Evolutionary conservation across 2,329 filamentous ascomycete species (phyloP).

Genomic region (Gnomoniopsis sp.): DNA sequence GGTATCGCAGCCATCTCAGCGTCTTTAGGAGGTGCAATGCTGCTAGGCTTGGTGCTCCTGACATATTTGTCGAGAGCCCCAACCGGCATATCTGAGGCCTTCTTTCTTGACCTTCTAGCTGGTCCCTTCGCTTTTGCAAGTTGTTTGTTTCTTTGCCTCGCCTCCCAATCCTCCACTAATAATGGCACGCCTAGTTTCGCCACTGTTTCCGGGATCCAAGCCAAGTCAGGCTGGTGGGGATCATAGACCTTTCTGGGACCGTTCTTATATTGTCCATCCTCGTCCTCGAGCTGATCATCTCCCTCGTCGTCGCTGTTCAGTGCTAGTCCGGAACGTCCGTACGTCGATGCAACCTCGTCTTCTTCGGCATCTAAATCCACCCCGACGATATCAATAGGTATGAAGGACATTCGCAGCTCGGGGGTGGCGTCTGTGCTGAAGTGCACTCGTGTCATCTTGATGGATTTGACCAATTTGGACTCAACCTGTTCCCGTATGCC

Average conservation of each 20-base stretch:
- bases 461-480: constrained; percentile 54
- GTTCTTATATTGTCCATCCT: constrained; percentile 21
- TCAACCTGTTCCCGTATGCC: constrained; percentile 42
- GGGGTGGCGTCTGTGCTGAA: constrained; percentile 69
- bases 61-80: constrained; percentile 37
- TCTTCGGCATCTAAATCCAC: constrained; percentile 73
- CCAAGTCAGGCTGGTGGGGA: constrained; percentile 60
- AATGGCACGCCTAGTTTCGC: constrained; percentile 63
- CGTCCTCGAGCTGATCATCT: constrained; percentile 32
- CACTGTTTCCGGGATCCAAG: constrained; percentile 67
- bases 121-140: constrained; percentile 12
- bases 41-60: constrained; percentile 31
- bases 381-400: constrained; percentile 72
- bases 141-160: constrained; percentile 30
- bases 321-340: constrained; percentile 52
- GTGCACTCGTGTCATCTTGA: constrained; percentile 68
- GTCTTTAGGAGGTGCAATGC: neutral
- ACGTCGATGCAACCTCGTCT: constrained; percentile 47
- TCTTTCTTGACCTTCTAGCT: constrained; percentile 19
- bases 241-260: constrained; percentile 51
- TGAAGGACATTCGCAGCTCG: constrained; percentile 76
- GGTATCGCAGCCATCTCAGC: neutral
- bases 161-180: constrained; percentile 63
- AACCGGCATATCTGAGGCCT: constrained; percentile 21
- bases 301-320: constrained; percentile 67